Conservation (phyloP, 345 rosid genomes). For the Toxicodendron radicans region DNA sequence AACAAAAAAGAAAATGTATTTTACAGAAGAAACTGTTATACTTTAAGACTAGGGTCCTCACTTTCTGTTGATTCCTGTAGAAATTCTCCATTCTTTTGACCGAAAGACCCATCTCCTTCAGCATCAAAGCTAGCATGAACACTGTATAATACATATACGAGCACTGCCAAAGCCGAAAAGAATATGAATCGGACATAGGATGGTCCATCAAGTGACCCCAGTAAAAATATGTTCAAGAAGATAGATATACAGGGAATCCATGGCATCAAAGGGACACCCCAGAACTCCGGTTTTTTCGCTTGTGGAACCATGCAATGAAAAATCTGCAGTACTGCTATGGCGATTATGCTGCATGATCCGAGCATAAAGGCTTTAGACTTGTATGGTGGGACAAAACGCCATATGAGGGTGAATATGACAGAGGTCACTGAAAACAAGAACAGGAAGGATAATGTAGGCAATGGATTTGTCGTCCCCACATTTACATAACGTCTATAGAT, state of each 20-base stretch:
- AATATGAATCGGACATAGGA: slow-evolving; percentile 72
- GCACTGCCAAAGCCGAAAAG: slow-evolving; percentile 59
- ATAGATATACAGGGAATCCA: slow-evolving; percentile 83
- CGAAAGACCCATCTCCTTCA: slow-evolving; percentile 44
- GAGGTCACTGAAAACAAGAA: slow-evolving; percentile 57
- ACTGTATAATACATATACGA: slow-evolving; percentile 74
- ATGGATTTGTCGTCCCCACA: slow-evolving; percentile 61
- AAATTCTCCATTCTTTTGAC: slow-evolving; percentile 42
- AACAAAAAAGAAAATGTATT: not conserved
- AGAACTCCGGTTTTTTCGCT: slow-evolving; percentile 69
- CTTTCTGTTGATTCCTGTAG: slow-evolving; percentile 39
- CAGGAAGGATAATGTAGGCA: slow-evolving; percentile 79
- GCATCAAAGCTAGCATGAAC: slow-evolving; percentile 94
- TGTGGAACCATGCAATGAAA: slow-evolving; percentile 63
- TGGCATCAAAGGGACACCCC: slow-evolving; percentile 96
- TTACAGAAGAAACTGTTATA: slow-evolving; percentile 29
- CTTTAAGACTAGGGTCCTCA: slow-evolving; percentile 36
- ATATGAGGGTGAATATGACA: slow-evolving; percentile 58
- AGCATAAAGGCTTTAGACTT: slow-evolving; percentile 56
- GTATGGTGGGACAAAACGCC: slow-evolving; percentile 62
- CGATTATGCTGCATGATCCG: slow-evolving; percentile 40
- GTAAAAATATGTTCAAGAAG: slow-evolving; percentile 74
- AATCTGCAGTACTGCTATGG: slow-evolving; percentile 43
- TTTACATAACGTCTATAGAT: slow-evolving; percentile 73
- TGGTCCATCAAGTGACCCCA: slow-evolving; percentile 68